A percentile compares a stretch with the other conserved stretches of the same genome.
These are phyloP conservation scores for Acanthamoeba royreba DNA, from an alignment of 208 protist genomes.

Conservation along the genomic window DNA sequence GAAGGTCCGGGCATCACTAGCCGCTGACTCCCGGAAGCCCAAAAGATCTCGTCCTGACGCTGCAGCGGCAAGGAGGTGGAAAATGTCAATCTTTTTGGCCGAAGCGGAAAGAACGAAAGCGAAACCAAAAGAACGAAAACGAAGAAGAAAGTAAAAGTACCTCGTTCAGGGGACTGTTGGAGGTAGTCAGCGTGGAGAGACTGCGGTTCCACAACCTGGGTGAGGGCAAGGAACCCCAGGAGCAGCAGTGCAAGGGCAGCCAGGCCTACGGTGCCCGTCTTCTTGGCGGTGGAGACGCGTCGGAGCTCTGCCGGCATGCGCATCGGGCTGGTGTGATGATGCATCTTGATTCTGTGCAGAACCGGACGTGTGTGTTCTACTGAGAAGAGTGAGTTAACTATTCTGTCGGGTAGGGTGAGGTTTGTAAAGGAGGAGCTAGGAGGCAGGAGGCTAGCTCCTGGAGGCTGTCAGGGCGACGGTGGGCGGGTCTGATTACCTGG, in stretches of 20 bases:
- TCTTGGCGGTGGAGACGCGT: too few species aligned
- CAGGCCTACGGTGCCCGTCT: neutral
- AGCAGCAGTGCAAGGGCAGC: neutral
- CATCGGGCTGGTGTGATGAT: too few species aligned
- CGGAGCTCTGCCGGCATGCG: too few species aligned
- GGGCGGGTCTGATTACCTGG: too few species aligned
- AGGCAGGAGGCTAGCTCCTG: too few species aligned
- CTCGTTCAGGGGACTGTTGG: neutral
- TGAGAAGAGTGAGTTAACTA: too few species aligned
- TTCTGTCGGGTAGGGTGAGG: too few species aligned
- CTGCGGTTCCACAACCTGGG: neutral
- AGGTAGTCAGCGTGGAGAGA: neutral
- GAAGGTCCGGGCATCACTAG: neutral
- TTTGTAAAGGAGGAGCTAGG: too few species aligned
- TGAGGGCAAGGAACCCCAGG: neutral
- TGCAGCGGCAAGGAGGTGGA: neutral
- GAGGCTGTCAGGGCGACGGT: too few species aligned
- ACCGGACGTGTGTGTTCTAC: too few species aligned
- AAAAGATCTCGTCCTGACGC: neutral
- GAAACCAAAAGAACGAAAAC: neutral
- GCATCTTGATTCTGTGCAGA: too few species aligned
- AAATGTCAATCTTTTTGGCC: neutral
- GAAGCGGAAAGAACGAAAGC: neutral
- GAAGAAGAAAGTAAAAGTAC: neutral
- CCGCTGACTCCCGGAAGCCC: neutral